phyloP scores from a whole-genome alignment of 139 green algal species.

The Auxenochlorella pyrenoidosa region DNA sequence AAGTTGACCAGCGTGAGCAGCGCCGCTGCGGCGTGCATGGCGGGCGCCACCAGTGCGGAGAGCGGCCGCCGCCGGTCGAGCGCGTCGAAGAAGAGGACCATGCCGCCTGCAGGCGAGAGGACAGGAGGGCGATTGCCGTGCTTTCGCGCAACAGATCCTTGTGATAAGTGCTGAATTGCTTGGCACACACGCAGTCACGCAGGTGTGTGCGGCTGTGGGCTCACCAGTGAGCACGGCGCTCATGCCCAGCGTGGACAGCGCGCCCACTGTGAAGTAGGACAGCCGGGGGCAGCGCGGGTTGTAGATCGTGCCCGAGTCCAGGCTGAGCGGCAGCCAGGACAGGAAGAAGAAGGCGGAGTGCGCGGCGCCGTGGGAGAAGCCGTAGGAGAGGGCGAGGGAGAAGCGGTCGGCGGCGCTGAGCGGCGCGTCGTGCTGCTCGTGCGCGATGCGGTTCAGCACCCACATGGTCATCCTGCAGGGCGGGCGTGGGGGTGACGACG shows the following conservation, averaged over 20 bases:
- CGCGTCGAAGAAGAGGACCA: conserved; percentile 61
- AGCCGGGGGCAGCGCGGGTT: conserved; percentile 48
- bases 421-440: conserved; percentile 7
- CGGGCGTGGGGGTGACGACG: too few relatives aligned
- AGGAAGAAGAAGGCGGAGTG: conserved; percentile 52
- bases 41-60: not conserved
- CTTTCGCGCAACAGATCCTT: too few relatives aligned
- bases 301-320: conserved; percentile 52
- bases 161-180: too few relatives aligned
- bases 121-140: too few relatives aligned
- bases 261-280: conserved; percentile 29
- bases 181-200: too few relatives aligned
- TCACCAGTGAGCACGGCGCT: conserved; percentile 53
- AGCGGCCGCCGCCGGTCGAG: not conserved
- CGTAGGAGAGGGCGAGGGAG: conserved; percentile 52
- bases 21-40: conserved; percentile 32
- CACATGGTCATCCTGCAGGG: conserved; percentile 15
- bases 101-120: conserved; percentile 34
- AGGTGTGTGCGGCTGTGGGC: too few relatives aligned
- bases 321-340: conserved; percentile 52
- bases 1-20: conserved; percentile 54
- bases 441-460: conserved; percentile 40
- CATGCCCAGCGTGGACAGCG: conserved; percentile 60
- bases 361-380: conserved; percentile 47
- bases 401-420: conserved; percentile 44